Evolutionary conservation across 2,329 filamentous ascomycete species (phyloP), one percentile per base, ranked within the genome.

Genomic region (Monascus ruber): DNA sequence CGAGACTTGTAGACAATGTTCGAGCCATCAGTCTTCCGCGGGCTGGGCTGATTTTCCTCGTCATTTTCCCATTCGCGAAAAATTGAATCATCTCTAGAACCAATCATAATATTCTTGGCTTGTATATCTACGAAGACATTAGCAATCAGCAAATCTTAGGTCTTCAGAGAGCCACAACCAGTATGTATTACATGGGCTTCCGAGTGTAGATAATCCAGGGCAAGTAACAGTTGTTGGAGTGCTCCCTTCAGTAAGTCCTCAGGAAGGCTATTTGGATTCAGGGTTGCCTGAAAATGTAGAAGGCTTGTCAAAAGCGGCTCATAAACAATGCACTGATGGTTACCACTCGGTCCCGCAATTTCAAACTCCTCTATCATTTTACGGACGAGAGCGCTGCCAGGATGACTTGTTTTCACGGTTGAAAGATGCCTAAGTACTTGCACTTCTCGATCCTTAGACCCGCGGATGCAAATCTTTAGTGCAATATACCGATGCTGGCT

Each of bases 91-190:
- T 59, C 55, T 11, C 42, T 42, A 10, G 53, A 45, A 4, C 29
- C 35, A 1, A 53, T 28, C 32, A 61, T 44, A 11, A 60, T 44
- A 28, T 59, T 59, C 9, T 47, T 45, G 2, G 47, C 47, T 35
- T 53, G 49, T 7, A 58, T 49, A 42, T 57, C 50, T 57, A 28
- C n/a, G 24, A 28, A 27, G 24, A 34, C 33, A 38, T 39, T 41
- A 41, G 7, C 35, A 24, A 26, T n/a, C n/a, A 33, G 27, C 36
- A 10, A 2, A 24, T 35, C 24, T 6, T 24, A 34, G 6, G 7
- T 24, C 11, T 24, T 26, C 28, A 7, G 5, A 24, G 11, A 26
- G 36, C 34, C 34, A 5, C 9, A 24, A 47, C 49, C 49, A 31
- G 45, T 53, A 47, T 54, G 44, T 27, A 48, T 41, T 4, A 47